These are phyloP conservation scores for Suhomyces maxii DNA, from an alignment of 1,139 yeast genomes.

Conservation along the genomic window DNA sequence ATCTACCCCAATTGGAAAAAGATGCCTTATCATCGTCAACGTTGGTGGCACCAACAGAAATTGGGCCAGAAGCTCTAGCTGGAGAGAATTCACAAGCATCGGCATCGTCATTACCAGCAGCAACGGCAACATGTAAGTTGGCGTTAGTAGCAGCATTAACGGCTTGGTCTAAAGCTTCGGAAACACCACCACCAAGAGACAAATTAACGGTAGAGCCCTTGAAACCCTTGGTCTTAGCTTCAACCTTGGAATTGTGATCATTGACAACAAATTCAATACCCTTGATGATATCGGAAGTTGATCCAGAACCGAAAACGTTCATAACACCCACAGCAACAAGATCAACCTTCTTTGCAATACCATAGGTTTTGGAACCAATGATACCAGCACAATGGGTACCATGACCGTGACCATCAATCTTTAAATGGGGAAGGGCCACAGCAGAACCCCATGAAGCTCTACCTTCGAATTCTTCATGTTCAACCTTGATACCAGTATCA, in stretches of 20 bases:
- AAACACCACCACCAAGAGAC: conserved; percentile 46
- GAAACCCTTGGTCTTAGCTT: conserved; percentile 34
- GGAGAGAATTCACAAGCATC: conserved; percentile 48
- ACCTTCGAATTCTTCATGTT: conserved; percentile 44
- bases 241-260: conserved; percentile 34
- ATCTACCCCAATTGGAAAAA: conserved; percentile 46
- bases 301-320: conserved; percentile 41
- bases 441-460: conserved; percentile 47
- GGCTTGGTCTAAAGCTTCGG: conserved; percentile 44
- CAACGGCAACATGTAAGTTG: conserved; percentile 45
- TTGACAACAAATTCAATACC: conserved; percentile 45
- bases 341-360: conserved; percentile 44
- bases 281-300: conserved; percentile 44
- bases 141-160: conserved; percentile 44
- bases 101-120: conserved; percentile 47
- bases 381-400: conserved; percentile 52
- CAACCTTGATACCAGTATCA: conserved; percentile 44
- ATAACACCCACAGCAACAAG: conserved; percentile 46
- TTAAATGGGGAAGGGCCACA: conserved; percentile 36
- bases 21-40: conserved; percentile 38
- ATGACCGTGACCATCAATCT: conserved; percentile 41
- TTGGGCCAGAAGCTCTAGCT: conserved; percentile 43
- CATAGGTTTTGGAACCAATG: conserved; percentile 43
- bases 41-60: conserved; percentile 47
- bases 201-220: conserved; percentile 48